Evolutionary conservation across 495 filamentous ascomycete genomes (phyloP).

Genomic region (Penicillium goetzii): DNA sequence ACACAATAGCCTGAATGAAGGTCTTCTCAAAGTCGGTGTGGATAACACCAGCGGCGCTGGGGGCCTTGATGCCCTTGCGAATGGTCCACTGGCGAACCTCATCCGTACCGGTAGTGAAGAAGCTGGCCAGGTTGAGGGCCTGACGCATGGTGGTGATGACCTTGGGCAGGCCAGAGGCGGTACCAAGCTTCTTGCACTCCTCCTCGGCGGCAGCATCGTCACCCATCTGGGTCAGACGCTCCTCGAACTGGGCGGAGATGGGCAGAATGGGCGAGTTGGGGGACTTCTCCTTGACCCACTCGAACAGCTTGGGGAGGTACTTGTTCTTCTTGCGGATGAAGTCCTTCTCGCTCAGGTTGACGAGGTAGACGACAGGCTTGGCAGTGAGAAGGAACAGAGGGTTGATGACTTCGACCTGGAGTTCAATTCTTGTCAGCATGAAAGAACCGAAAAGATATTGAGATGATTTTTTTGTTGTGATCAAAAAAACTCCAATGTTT

Average conservation of each 20-base stretch:
- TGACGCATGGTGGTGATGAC: slow-evolving; percentile 93
- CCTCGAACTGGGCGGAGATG: slow-evolving; percentile 89
- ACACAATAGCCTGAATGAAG: slow-evolving; percentile 95
- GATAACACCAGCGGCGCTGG: slow-evolving; percentile 96
- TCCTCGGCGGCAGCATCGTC: slow-evolving; percentile 79
- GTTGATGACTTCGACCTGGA: slow-evolving; percentile 96
- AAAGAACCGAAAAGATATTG: slow-evolving; percentile 33
- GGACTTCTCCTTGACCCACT: slow-evolving; percentile 92
- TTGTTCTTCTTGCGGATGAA: slow-evolving; percentile 99
- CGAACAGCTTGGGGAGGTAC: slow-evolving; percentile 87
- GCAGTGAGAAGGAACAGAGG: slow-evolving; percentile 91
- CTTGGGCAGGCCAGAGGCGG: slow-evolving; percentile 90
- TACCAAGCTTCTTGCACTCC: slow-evolving; percentile 87
- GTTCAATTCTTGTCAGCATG: slow-evolving; percentile 27
- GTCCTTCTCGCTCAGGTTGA: slow-evolving; percentile 96
- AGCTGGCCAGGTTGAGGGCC: slow-evolving; percentile 83
- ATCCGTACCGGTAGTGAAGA: slow-evolving; percentile 97
- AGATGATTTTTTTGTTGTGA: slow-evolving; percentile 15
- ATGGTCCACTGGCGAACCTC: slow-evolving; percentile 99
- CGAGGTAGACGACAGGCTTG: slow-evolving; percentile 95
- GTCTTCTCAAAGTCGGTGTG: slow-evolving; percentile 99
- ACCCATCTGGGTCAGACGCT: slow-evolving; percentile 79
- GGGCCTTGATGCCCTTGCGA: slow-evolving; percentile 93
- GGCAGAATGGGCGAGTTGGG: slow-evolving; percentile 88
- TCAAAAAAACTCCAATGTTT: slow-evolving; percentile 37